phyloP scores from a whole-genome alignment of 495 filamentous ascomycete species.

The Hypoxylon subgilvum region DNA sequence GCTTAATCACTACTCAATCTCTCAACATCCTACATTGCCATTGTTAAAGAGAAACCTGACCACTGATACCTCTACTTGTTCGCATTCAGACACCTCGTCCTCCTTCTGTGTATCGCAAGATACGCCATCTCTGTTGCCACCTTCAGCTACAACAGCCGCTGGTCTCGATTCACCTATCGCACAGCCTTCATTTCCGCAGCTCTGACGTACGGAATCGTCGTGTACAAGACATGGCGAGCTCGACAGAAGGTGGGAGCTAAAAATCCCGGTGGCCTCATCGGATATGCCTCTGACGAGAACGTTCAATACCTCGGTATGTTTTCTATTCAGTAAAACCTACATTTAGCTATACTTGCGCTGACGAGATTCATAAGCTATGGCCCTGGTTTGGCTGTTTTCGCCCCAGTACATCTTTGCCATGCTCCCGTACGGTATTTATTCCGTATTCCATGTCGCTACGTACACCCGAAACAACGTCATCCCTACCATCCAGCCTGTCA shows the following conservation, averaged over 20 bases:
- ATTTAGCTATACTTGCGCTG: background rate
- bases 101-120: slow-evolving; percentile 80
- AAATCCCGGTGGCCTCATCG: slow-evolving; percentile 63
- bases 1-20: background rate
- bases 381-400: slow-evolving; percentile 90
- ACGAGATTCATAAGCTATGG: slow-evolving; percentile 70
- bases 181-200: slow-evolving; percentile 86
- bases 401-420: slow-evolving; percentile 89
- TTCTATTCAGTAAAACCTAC: too few species aligned
- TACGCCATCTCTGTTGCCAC: slow-evolving; percentile 82
- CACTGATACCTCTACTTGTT: slow-evolving; percentile 12
- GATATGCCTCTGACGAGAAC: slow-evolving; percentile 85
- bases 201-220: slow-evolving; percentile 94
- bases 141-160: slow-evolving; percentile 76
- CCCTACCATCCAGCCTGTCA: slow-evolving; percentile 63
- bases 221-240: slow-evolving; percentile 96
- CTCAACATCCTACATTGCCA: background rate
- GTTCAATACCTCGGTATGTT: slow-evolving; percentile 92
- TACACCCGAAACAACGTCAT: slow-evolving; percentile 75
- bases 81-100: slow-evolving; percentile 71
- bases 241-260: slow-evolving; percentile 69
- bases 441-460: slow-evolving; percentile 95
- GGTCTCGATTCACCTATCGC: slow-evolving; percentile 84
- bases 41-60: slow-evolving; percentile 4
- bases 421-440: slow-evolving; percentile 95